phyloP scores from a whole-genome alignment of 176 grass and related monocot species.

The Rhynchospora pubera region DNA sequence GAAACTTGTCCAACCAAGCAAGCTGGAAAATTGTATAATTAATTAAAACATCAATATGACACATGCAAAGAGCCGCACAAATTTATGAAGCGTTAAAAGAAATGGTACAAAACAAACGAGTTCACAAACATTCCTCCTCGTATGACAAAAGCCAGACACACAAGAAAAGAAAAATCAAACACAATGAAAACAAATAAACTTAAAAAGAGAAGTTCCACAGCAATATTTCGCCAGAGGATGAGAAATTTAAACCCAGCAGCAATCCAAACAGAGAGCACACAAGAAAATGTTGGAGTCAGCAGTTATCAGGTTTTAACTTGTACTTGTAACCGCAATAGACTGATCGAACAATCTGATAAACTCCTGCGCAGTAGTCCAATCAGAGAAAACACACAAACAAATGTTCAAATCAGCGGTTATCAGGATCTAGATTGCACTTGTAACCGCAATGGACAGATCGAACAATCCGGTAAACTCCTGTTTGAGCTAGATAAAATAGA shows the following conservation, averaged over 20 bases:
- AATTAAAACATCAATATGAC: neutral
- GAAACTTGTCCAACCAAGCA: neutral
- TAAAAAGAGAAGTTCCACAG: neutral
- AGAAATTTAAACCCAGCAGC: neutral
- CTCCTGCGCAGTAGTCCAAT: neutral
- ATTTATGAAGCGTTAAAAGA: neutral
- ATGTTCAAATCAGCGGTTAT: neutral
- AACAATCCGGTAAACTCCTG: conserved; percentile 20
- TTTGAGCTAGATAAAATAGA: neutral
- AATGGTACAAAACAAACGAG: neutral
- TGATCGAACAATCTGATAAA: conserved; percentile 12
- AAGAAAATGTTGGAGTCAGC: neutral
- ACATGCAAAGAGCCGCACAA: neutral
- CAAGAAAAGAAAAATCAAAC: too few species aligned
- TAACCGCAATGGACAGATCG: neutral
- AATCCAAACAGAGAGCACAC: neutral
- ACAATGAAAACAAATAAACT: neutral
- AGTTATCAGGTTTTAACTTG: neutral
- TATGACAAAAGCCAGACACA: too few species aligned
- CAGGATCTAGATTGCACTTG: neutral
- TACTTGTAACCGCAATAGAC: neutral
- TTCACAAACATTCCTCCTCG: too few species aligned
- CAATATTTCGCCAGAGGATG: neutral
- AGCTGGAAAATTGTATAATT: neutral
- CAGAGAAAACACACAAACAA: neutral